Evolutionary conservation across 2,329 filamentous ascomycete genomes (phyloP).

Genomic region (Trichoderma sp.): DNA sequence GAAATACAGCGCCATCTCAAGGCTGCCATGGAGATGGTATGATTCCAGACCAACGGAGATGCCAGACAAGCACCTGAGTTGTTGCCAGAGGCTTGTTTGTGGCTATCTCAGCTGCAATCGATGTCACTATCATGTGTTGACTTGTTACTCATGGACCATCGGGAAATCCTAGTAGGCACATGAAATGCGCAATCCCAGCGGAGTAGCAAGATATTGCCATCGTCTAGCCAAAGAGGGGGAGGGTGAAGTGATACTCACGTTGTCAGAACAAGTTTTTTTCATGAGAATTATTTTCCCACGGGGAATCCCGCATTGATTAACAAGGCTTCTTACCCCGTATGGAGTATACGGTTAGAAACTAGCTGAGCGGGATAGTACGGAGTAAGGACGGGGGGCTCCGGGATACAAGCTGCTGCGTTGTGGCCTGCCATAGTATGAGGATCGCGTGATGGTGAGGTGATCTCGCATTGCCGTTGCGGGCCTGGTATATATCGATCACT

Average conservation of each 20-base stretch:
- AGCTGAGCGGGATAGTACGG: background rate
- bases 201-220: background rate
- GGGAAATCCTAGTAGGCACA: background rate
- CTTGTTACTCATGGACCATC: background rate
- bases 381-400: background rate
- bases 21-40: background rate
- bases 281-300: background rate
- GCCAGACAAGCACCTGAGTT: background rate
- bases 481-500: background rate
- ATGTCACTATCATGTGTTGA: background rate
- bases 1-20: background rate
- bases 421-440: background rate
- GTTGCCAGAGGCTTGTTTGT: background rate
- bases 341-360: background rate
- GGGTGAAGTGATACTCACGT: constrained; percentile 5
- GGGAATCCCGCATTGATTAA: constrained; percentile 7
- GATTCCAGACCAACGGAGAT: background rate
- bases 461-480: background rate
- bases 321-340: background rate
- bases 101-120: background rate
- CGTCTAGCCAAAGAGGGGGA: background rate
- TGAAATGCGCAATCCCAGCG: background rate
- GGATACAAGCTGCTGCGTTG: constrained; percentile 1
- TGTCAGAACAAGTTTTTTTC: background rate
- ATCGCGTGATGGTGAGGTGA: constrained; percentile 22